Conservation (phyloP, 2,329 filamentous ascomycete species). For the Whalleya microplaca region DNA sequence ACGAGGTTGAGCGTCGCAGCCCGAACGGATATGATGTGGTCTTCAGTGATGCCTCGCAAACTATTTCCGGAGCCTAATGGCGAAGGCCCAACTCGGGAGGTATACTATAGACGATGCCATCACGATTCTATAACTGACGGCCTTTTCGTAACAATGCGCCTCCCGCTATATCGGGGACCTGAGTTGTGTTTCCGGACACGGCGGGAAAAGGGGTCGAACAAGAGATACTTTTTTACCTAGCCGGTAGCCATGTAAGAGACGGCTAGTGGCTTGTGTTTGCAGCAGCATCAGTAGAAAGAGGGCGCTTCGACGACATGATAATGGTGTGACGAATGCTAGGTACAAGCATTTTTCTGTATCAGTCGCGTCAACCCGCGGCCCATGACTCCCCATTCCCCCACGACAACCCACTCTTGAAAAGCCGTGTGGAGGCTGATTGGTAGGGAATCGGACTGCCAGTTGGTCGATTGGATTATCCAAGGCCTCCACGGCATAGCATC, state of each 20-base stretch:
- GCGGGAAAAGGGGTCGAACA: neutral
- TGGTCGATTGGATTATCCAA: constrained; percentile 5
- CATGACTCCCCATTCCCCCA: constrained; percentile 23
- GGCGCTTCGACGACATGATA: constrained; percentile 3
- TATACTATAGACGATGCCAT: neutral
- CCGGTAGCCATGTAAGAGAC: constrained; percentile 1
- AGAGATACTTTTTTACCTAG: neutral
- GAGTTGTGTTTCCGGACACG: neutral
- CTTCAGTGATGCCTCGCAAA: neutral
- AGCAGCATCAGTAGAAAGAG: neutral
- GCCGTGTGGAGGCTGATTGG: constrained; percentile 22
- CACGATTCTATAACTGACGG: neutral
- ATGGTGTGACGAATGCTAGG: constrained; percentile 18
- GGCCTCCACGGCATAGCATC: constrained; percentile 8
- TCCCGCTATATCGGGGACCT: neutral
- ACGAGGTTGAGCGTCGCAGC: neutral
- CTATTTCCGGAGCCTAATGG: neutral
- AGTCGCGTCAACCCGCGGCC: constrained; percentile 5
- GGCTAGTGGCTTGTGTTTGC: constrained; percentile 3
- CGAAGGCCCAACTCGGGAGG: neutral
- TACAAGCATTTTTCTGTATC: constrained; percentile 8
- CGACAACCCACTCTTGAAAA: constrained; percentile 27
- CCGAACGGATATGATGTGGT: neutral
- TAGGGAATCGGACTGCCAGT: constrained; percentile 12
- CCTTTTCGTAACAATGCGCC: neutral